Base-by-base conservation (phyloP, 2,329 filamentous ascomycete genomes). In the Cercospora sp. region DNA sequence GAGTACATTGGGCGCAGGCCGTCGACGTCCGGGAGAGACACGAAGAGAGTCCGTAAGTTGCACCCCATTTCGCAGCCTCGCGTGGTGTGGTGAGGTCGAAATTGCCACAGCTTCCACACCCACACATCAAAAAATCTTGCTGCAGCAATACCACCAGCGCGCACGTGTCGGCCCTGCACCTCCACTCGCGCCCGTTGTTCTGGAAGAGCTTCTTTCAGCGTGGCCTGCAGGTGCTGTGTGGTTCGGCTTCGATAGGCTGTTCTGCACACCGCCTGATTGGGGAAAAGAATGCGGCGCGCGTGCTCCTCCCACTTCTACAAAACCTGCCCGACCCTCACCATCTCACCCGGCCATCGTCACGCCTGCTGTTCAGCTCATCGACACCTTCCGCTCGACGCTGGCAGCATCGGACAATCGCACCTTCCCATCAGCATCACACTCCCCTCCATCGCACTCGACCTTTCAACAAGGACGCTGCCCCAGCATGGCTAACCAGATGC, bases 381-480 rank as follows among this genome's bases (percentile, higher is more conserved):
- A 5, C 23, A 26, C 48, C n/a, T 45, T 55, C 18, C 18, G 16
- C n/a, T n/a, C 36, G 36, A 40, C 36, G 36, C 16, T 33, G 16
- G 23, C 60, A 9, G 18, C 40, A 23, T 26, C 53, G 48, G 33
- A 60, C 7, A 57, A 20, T 33, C 36, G 30, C 12, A 53, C 40
- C 63, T 30, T 42, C 65, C 48, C 57, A 16, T 45, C 58, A 16
- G 6, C 57, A 58, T 62, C 60, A 48, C 45, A 20, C 20, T 33
- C 23, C n/a, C 36, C 57, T 20, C 20, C 30, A 28, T 36, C 45
- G 64, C 65, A 69, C 73, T 72, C 69, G 68, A 40, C 75, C 76
- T 78, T 78, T 78, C 76, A 78, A 78, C 76, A 78, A 77, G 75
- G 74, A 72, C 72, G 70, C 70, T 74, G 73, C 74, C 71, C 45